Conservation (phyloP, 768 basidiomycete species). For the Lactarius quietus region DNA sequence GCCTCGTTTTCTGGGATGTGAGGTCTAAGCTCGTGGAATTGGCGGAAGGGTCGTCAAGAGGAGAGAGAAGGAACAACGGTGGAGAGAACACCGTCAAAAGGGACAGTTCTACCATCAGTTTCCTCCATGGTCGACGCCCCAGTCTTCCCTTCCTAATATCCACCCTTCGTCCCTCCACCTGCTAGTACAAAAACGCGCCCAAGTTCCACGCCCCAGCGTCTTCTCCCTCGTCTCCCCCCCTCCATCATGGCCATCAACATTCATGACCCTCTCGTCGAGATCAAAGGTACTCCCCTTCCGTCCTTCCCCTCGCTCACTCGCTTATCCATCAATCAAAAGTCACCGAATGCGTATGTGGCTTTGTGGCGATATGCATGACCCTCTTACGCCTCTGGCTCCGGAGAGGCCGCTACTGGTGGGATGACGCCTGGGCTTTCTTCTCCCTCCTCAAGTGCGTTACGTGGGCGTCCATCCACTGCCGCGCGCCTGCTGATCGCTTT, state of each 20-base stretch:
- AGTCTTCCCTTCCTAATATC: neutral
- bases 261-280: conserved; percentile 22
- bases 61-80: neutral
- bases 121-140: too few relatives aligned
- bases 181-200: neutral
- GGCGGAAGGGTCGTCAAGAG: neutral
- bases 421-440: conserved; percentile 30
- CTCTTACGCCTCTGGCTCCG: conserved; percentile 27
- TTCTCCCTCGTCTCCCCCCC: neutral
- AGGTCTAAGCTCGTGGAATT: neutral
- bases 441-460: conserved; percentile 25
- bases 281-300: conserved; percentile 14
- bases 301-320: too few relatives aligned
- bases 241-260: conserved; percentile 22
- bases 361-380: conserved; percentile 29
- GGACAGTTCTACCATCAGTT: too few relatives aligned
- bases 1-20: neutral
- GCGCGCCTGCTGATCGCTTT: neutral
- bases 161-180: neutral
- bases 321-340: conserved; percentile 18
- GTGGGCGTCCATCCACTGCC: too few relatives aligned
- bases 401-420: conserved; percentile 31
- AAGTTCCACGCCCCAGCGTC: neutral
- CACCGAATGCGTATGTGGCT: conserved; percentile 29
- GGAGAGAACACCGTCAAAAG: neutral